Percentiles rank a stretch among this genome's conserved stretches.
Evolutionary conservation across 441 rosid species (phyloP).

Genomic region (Macaranga tanarius): DNA sequence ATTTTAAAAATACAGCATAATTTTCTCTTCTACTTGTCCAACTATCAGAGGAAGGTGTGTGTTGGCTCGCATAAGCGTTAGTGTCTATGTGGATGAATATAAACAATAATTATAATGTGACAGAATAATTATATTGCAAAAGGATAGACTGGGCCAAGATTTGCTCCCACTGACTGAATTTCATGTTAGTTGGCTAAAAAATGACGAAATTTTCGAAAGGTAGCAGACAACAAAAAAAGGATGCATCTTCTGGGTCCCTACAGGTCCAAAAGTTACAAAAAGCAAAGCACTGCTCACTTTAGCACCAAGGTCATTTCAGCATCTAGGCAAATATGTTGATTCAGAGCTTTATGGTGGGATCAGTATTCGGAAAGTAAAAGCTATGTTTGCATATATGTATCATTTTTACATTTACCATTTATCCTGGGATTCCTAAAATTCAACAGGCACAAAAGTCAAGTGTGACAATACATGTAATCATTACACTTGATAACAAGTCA

Average conservation of each 20-base stretch:
- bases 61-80: neutral
- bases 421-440: constrained; percentile 36
- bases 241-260: constrained; percentile 10
- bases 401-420: constrained; percentile 27
- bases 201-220: constrained; percentile 12
- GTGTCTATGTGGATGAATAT: neutral
- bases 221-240: neutral
- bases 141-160: constrained; percentile 15
- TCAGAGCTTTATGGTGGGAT: constrained; percentile 22
- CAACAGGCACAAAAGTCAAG: constrained; percentile 31
- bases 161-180: constrained; percentile 10
- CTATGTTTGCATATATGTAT: neutral
- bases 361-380: constrained; percentile 17
- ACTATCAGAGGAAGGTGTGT: neutral
- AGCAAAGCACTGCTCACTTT: constrained; percentile 2
- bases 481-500: constrained; percentile 10
- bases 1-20: neutral
- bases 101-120: neutral
- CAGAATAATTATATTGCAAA: constrained; percentile 7
- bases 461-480: constrained; percentile 14
- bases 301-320: neutral
- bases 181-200: constrained; percentile 12
- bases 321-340: neutral
- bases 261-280: constrained; percentile 11
- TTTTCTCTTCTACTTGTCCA: neutral